Evolutionary conservation across 371 early-diverging fungal species (phyloP), one percentile per base, ranked within the genome.

Genomic region (Rhizomucor miehei): DNA sequence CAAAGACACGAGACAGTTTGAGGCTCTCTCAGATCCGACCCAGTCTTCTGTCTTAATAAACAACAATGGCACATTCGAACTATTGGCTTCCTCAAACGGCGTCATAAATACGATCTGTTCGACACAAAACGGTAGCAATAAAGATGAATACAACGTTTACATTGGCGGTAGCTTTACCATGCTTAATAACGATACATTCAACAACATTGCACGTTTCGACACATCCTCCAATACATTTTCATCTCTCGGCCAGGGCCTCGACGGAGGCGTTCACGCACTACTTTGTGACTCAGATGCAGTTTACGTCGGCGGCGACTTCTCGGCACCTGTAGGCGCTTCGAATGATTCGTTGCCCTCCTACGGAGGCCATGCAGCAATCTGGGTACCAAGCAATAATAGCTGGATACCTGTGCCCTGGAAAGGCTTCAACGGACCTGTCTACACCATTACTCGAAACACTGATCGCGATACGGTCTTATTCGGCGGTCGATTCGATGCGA

Each of bases 211-310:
- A 3, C 69, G 74, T 23, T 82, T 75, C 34, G 73, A 86, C 56
- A 68, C 71, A 2, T 54, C 48, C 13, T 54, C 67, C 56, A 66
- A 44, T 41, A 72, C 59, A 16, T 74, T 78, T 58, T 62, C 50
- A 9, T 49, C 74, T 6, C 69, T 90, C 57, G 60, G 60, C 6
- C 77, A 82, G 56, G 91, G 91, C 12, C 64, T 90, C 10, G 81
- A 89, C 63, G 89, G 88, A 0, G 67, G 86, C 2, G 88, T 90
- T 10, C 65, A 66, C 23, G 60, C 81, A 13, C 64, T 90, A 25
- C 70, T 73, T 45, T 90, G 91, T 54, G 86, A 87, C 38, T 53
- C 59, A 0, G 40, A 48, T 8, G 63, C 66, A 6, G 70, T 85
- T 11, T 81, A 79, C 54, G 80, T 73, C 0, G 86, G 82, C 24